Evolutionary conservation across 345 rosid species (phyloP), one percentile per base, ranked within the genome.

Genomic region (Laguncularia racemosa): DNA sequence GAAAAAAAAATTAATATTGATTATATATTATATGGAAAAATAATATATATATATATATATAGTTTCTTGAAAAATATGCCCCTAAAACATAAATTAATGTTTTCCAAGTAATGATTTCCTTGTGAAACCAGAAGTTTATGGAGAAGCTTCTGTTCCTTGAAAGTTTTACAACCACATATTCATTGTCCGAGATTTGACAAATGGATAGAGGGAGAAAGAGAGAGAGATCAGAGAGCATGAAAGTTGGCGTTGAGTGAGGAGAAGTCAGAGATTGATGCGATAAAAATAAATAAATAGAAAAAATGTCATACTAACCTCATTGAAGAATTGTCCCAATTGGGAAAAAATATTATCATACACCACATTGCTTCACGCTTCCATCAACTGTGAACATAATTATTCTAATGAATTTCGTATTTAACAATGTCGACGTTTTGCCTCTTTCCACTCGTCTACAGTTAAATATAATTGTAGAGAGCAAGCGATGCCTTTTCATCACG

Each of bases 61-160:
- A 9, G 4, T 6, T 1, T 33, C 40, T 33, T 33, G 7, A 33
- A 10, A 33, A 33, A 33, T 9, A 33, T 9, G 40, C 40, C 11
- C 40, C 6, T 33, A 33, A 33, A 33, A 33, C 40, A 33, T 33
- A 33, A 33, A 7, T 7, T 9, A 33, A 33, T 9, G 11, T 33
- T 33, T 33, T 33, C 40, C 40, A 33, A 33, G 1, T 47, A 38
- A 57, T 20, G 44, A 57, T 40, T 12, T 40, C 52, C 14, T 16
- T 2, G 38, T 46, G 44, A 63, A 59, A 58, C 16, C 50, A 43
- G 76, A 71, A 68, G 20, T 8, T n/a, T 48, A 55, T 16, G 62
- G 50, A 56, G 73, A 72, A 72, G 65, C 48, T 78, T 64, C 75
- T 63, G 48, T 46, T 67, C 48, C 56, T 60, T 48, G 45, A n/a